These are phyloP conservation scores for Sarocladium oryzae DNA, from an alignment of 2,329 filamentous ascomycete genomes.

Conservation along the genomic window DNA sequence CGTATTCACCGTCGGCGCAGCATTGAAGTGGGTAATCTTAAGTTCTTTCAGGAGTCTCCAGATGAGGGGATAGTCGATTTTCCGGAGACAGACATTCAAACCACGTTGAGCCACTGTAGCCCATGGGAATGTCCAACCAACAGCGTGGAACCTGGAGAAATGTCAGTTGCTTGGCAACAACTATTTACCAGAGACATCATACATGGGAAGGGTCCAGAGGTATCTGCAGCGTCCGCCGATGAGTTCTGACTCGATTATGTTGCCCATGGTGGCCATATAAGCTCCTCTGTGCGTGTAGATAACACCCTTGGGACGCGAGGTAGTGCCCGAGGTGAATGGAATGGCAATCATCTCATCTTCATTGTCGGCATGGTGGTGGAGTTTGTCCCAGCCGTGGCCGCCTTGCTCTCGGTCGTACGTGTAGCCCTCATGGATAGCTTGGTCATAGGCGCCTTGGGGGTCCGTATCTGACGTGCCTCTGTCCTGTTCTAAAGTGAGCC, in stretches of 20 bases:
- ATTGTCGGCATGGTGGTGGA: constrained; percentile 62
- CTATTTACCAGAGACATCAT: constrained; percentile 33
- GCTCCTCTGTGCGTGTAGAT: constrained; percentile 83
- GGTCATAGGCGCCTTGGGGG: constrained; percentile 72
- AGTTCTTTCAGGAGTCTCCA: constrained; percentile 86
- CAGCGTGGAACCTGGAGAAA: constrained; percentile 50
- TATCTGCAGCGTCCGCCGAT: constrained; percentile 73
- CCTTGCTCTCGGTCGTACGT: constrained; percentile 62
- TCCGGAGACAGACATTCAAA: constrained; percentile 90
- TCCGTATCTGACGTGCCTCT: constrained; percentile 71
- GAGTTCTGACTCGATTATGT: constrained; percentile 82
- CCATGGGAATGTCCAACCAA: constrained; percentile 89
- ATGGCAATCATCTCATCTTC: constrained; percentile 82
- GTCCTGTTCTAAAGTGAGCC: constrained; percentile 45
- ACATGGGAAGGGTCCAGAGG: constrained; percentile 91
- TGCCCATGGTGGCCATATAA: constrained; percentile 78
- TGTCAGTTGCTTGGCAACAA: neutral
- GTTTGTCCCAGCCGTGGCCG: constrained; percentile 65
- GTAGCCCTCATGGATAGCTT: constrained; percentile 75
- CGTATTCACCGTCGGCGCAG: constrained; percentile 94
- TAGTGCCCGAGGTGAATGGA: constrained; percentile 91
- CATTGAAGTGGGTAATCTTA: constrained; percentile 88
- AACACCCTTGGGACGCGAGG: constrained; percentile 85
- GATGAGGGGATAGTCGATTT: constrained; percentile 90
- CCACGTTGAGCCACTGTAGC: constrained; percentile 85